phyloP scores from a whole-genome alignment of 1,139 yeast species.

The Hemisphaericaspora lyxosophila region DNA sequence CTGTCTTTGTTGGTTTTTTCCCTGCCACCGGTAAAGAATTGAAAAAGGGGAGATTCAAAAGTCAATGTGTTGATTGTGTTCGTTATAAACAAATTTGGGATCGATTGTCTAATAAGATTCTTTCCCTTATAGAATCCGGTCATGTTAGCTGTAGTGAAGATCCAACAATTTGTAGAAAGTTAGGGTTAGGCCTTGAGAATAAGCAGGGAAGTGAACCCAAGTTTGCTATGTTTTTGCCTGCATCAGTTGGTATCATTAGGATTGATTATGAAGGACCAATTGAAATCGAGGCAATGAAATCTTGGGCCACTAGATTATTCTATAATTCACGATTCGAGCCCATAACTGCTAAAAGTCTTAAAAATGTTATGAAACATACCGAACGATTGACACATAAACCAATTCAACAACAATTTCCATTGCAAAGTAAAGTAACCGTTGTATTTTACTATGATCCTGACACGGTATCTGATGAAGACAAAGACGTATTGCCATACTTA shows the following conservation, averaged over 20 bases:
- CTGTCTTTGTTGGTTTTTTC: slow-evolving; percentile 63
- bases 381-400: slow-evolving; percentile 35
- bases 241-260: slow-evolving; percentile 31
- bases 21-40: slow-evolving; percentile 51
- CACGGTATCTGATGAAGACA: slow-evolving; percentile 58
- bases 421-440: slow-evolving; percentile 45
- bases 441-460: slow-evolving; percentile 56
- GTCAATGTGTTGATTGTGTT: slow-evolving; percentile 48
- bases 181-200: slow-evolving; percentile 39
- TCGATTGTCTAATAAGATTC: slow-evolving; percentile 49
- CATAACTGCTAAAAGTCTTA: slow-evolving; percentile 38
- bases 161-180: slow-evolving; percentile 47
- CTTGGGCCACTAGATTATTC: slow-evolving; percentile 31
- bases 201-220: slow-evolving; percentile 22
- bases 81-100: slow-evolving; percentile 59
- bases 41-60: slow-evolving; percentile 34
- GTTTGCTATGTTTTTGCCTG: slow-evolving; percentile 43
- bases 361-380: slow-evolving; percentile 40
- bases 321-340: slow-evolving; percentile 41
- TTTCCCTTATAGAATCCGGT: slow-evolving; percentile 45
- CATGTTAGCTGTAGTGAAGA: slow-evolving; percentile 60
- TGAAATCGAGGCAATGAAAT: slow-evolving; percentile 30
- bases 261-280: slow-evolving; percentile 35
- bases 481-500: slow-evolving; percentile 56
- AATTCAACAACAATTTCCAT: slow-evolving; percentile 38